phyloP scores from a whole-genome alignment of 371 early-diverging fungal genomes.

The Mucor ambiguus region DNA sequence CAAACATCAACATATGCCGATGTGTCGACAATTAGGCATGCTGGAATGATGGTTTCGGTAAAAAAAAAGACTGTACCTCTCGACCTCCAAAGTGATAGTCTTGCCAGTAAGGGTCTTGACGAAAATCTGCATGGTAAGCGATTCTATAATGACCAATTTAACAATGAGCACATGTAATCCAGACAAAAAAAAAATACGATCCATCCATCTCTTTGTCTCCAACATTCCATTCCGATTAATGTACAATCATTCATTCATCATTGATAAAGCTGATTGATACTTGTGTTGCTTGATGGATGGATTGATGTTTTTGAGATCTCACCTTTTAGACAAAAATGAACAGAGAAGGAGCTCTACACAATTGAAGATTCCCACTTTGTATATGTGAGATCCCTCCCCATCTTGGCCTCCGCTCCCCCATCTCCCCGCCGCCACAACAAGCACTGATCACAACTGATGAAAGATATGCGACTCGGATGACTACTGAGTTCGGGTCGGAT shows the following conservation, averaged over 20 bases:
- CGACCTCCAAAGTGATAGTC: constrained; percentile 97
- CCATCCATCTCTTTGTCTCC: constrained; percentile 1
- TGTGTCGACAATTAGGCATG: background rate
- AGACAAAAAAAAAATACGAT: background rate
- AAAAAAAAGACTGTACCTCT: constrained; percentile 34
- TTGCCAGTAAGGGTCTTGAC: constrained; percentile 91
- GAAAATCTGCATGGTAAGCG: constrained; percentile 72
- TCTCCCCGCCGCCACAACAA: background rate
- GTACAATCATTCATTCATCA: background rate
- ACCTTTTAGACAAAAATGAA: constrained; percentile 33
- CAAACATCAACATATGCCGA: background rate
- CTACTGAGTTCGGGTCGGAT: background rate
- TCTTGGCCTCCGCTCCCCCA: background rate
- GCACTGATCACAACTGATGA: background rate
- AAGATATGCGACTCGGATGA: background rate
- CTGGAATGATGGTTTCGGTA: background rate
- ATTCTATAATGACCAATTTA: constrained; percentile 11
- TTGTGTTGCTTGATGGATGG: constrained; percentile 20
- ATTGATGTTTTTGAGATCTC: constrained; percentile 15
- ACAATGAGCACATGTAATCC: background rate
- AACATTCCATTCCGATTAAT: background rate
- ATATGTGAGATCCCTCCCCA: background rate
- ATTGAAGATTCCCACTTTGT: background rate
- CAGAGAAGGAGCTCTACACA: constrained; percentile 28
- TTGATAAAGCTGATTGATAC: background rate